Evolutionary conservation across 2,329 filamentous ascomycete species (phyloP), one percentile per base, ranked within the genome.

Genomic region (Monosporascus sp.): DNA sequence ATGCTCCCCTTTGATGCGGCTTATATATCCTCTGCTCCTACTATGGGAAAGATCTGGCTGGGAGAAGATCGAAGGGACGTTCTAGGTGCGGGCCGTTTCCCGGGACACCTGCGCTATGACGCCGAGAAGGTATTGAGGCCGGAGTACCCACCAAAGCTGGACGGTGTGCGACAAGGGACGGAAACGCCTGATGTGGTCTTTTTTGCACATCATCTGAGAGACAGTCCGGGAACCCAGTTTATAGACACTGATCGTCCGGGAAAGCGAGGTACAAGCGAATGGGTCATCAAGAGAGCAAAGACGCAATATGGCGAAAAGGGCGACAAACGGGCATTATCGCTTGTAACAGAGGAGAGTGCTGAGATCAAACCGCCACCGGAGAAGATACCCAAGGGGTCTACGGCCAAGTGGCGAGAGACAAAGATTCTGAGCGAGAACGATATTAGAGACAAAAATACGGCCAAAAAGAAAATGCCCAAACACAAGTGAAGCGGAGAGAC

Each of bases 61-160:
- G 75, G 75, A 17, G 71, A 74, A 53, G 69, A 74, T 52, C 66
- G 75, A 20, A 66, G 69, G 51, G 74, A 77, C 45, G 73, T 78
- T 5, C 59, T 79, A 3, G 73, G 75, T 1, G 62, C 69, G 5
- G 64, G 61, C 17, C 68, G 71, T 20, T 64, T 78, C 58, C 75
- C 75, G 11, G 72, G 69, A 2, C 65, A 69, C 50, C 63, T 66
- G 53, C 62, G 65, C 7, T 65, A 61, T 20, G 59, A 63, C 16
- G 54, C 49, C 0, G 50, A 59, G 46, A 63, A 20, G 49, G 56
- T 0, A 16, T 61, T 56, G 49, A 50, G 11, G 8, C 46, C 65
- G 0, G 59, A 67, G 7, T 70, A 52, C 22, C 62, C 63, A 1
- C 7, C 49, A 2, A 50, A 61, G 6, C 56, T 67, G 27, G 54